Evolutionary conservation across 495 filamentous ascomycete genomes (phyloP).

Genomic region (Apiosordaria backusii): DNA sequence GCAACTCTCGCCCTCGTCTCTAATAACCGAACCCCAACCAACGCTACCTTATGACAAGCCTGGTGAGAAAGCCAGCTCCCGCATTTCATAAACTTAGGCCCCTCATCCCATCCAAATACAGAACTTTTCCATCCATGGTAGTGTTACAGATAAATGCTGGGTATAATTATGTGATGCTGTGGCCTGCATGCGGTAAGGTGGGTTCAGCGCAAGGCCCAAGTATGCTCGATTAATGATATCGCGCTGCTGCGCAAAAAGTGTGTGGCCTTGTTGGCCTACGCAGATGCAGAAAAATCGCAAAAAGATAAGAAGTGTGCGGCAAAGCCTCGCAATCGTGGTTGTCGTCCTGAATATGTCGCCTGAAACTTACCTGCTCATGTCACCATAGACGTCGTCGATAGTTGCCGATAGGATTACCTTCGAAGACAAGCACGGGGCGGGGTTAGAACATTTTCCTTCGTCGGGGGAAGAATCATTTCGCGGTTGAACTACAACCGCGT

Average conservation of each 20-base stretch:
- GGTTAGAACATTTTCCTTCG: conserved; percentile 20
- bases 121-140: neutral
- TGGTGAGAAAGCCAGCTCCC: neutral
- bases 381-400: neutral
- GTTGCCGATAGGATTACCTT: conserved; percentile 13
- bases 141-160: neutral
- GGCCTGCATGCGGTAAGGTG: neutral
- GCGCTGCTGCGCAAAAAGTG: neutral
- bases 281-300: neutral
- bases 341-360: neutral
- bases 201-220: neutral
- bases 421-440: conserved; percentile 5
- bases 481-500: conserved; percentile 30
- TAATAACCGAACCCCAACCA: neutral
- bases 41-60: neutral
- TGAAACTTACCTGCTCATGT: neutral
- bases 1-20: neutral
- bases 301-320: neutral
- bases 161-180: neutral
- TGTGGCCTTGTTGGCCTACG: neutral
- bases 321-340: neutral
- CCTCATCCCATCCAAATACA: neutral
- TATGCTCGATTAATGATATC: neutral
- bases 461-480: conserved; percentile 1
- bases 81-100: neutral